These are phyloP conservation scores for Garcia nutans DNA, from an alignment of 345 rosid genomes.

Conservation along the genomic window DNA sequence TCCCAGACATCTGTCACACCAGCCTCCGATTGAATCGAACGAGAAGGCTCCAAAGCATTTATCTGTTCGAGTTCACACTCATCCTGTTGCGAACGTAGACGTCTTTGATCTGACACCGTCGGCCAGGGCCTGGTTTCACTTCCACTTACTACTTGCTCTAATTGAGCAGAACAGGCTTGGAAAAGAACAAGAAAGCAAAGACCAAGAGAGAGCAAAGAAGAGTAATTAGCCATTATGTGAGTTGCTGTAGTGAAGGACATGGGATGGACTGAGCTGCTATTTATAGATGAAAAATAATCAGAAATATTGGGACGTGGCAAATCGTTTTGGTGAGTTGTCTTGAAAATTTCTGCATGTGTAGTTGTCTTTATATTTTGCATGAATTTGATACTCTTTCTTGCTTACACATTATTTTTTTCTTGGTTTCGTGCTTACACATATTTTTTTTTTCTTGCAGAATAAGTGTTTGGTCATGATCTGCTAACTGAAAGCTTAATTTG, in stretches of 20 bases:
- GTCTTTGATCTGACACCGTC: neutral
- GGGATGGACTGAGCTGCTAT: neutral
- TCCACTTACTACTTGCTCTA: neutral
- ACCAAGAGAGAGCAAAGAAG: constrained; percentile 11
- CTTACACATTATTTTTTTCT: constrained; percentile 8
- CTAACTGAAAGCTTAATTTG: too few species aligned
- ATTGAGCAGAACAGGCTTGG: constrained; percentile 4
- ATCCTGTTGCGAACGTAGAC: constrained; percentile 16
- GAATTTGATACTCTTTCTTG: neutral
- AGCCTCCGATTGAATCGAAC: constrained; percentile 28
- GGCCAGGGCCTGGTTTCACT: neutral
- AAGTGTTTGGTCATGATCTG: neutral
- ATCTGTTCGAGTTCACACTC: constrained; percentile 30
- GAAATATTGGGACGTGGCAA: constrained; percentile 15
- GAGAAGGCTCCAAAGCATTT: neutral
- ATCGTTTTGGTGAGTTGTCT: neutral
- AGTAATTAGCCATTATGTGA: constrained; percentile 5
- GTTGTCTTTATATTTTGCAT: constrained; percentile 14
- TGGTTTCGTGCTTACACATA: constrained; percentile 11
- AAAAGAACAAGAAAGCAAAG: constrained; percentile 18
- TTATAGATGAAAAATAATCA: neutral
- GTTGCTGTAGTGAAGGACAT: neutral
- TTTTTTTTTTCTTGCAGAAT: neutral
- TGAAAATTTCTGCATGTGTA: constrained; percentile 5
- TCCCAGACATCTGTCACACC: constrained; percentile 46